Percentiles rank a stretch among this genome's conserved stretches.
These are phyloP conservation scores for Isatis tinctoria DNA, from an alignment of 345 rosid genomes.

Conservation along the genomic window DNA sequence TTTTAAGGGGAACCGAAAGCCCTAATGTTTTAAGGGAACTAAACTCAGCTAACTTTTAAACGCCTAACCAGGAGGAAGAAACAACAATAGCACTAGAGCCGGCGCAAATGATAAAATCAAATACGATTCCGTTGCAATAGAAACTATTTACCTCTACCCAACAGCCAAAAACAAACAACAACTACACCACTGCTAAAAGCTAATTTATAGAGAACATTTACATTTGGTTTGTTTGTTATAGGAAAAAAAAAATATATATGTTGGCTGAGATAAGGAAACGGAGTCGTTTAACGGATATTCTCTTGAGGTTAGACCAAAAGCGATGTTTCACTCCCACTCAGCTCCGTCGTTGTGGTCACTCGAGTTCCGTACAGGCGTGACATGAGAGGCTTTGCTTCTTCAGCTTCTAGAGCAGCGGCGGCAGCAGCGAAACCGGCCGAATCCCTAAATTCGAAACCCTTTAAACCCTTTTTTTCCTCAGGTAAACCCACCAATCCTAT, in stretches of 20 bases:
- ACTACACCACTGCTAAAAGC: too few species aligned
- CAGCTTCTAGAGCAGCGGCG: slow-evolving; percentile 39
- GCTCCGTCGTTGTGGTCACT: slow-evolving; percentile 26
- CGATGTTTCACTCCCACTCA: slow-evolving; percentile 9
- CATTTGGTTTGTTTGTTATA: neutral
- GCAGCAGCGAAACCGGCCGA: slow-evolving; percentile 7
- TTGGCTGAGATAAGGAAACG: neutral
- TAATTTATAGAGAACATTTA: neutral
- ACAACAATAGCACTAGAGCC: too few species aligned
- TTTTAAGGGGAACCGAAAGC: too few species aligned
- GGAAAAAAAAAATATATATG: too few species aligned
- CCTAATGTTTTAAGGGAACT: too few species aligned
- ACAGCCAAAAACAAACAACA: too few species aligned
- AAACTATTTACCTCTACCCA: too few species aligned
- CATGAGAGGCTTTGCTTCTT: slow-evolving; percentile 58
- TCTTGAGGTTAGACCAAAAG: neutral
- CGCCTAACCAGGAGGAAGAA: too few species aligned
- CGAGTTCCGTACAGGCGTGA: slow-evolving; percentile 14
- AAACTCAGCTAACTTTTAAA: too few species aligned
- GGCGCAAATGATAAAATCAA: too few species aligned
- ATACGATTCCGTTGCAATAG: too few species aligned
- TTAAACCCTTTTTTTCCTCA: slow-evolving; percentile 11
- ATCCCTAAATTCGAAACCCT: neutral
- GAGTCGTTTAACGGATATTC: neutral
- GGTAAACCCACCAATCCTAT: slow-evolving; percentile 14